A percentile compares a stretch with the other conserved stretches of the same genome.
These are phyloP conservation scores for Cryphonectria parasitica DNA, from an alignment of 2,329 filamentous ascomycete genomes.

Conservation along the genomic window DNA sequence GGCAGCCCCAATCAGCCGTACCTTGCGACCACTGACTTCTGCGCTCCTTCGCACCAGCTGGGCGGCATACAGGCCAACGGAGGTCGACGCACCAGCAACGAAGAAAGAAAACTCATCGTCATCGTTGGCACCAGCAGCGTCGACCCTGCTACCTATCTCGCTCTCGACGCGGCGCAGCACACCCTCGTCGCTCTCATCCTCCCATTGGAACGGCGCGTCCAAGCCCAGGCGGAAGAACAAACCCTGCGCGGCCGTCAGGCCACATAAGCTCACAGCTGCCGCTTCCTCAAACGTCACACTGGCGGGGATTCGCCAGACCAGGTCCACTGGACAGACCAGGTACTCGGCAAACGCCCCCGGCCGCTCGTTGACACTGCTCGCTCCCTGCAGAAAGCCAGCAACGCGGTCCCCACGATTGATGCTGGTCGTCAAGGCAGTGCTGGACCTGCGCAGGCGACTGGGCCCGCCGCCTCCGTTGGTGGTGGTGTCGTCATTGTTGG, in stretches of 20 bases:
- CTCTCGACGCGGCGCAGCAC: slow-evolving; percentile 21
- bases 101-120: slow-evolving; percentile 30
- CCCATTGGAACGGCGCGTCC: slow-evolving; percentile 39
- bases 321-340: slow-evolving; percentile 39
- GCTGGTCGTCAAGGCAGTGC: slow-evolving; percentile 18
- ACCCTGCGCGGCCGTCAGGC: slow-evolving; percentile 47
- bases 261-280: slow-evolving; percentile 45
- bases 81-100: slow-evolving; percentile 41
- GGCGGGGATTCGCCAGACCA: slow-evolving; percentile 44
- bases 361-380: slow-evolving; percentile 45
- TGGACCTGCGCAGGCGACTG: slow-evolving; percentile 23
- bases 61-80: slow-evolving; percentile 39
- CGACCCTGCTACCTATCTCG: not conserved
- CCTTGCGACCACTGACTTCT: slow-evolving; percentile 16
- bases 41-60: slow-evolving; percentile 35
- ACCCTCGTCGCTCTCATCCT: slow-evolving; percentile 22
- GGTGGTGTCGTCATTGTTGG: not conserved
- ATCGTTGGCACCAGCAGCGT: not conserved
- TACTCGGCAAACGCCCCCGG: slow-evolving; percentile 52
- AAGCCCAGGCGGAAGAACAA: slow-evolving; percentile 44
- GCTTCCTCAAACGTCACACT: slow-evolving; percentile 42
- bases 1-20: slow-evolving; percentile 38
- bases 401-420: slow-evolving; percentile 40
- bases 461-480: not conserved
- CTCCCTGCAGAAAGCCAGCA: slow-evolving; percentile 48